These are phyloP conservation scores for Singerocomus rubriflavus DNA, from an alignment of 1,284 basidiomycete species.

Conservation along the genomic window DNA sequence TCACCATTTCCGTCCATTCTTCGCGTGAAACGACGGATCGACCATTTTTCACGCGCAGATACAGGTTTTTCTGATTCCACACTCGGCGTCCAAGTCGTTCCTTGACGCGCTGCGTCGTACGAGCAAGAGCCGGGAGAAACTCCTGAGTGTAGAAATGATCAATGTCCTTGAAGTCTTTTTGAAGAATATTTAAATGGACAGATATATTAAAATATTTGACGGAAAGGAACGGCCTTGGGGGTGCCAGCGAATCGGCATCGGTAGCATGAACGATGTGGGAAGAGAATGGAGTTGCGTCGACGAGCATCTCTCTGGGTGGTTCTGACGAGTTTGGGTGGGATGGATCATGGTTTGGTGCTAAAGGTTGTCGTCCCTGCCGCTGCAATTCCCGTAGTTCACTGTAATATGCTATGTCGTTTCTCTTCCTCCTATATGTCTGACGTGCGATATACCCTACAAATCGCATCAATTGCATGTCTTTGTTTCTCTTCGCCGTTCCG, in stretches of 20 bases:
- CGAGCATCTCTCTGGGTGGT: neutral
- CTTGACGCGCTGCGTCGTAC: slow-evolving; percentile 58
- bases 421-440: slow-evolving; percentile 44
- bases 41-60: slow-evolving; percentile 35
- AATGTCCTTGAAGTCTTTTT: slow-evolving; percentile 51
- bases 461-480: slow-evolving; percentile 52
- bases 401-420: slow-evolving; percentile 45
- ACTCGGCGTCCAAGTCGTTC: slow-evolving; percentile 69
- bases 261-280: slow-evolving; percentile 37
- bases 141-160: slow-evolving; percentile 39
- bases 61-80: slow-evolving; percentile 58
- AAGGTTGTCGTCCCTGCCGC: slow-evolving; percentile 22
- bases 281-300: slow-evolving; percentile 23
- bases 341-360: slow-evolving; percentile 24
- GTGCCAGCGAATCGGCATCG: slow-evolving; percentile 12
- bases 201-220: slow-evolving; percentile 49
- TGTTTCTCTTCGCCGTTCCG: slow-evolving; percentile 54
- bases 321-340: slow-evolving; percentile 8
- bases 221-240: slow-evolving; percentile 10
- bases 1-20: slow-evolving; percentile 39
- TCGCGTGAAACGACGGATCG: slow-evolving; percentile 35
- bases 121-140: slow-evolving; percentile 43
- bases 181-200: slow-evolving; percentile 53
- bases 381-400: slow-evolving; percentile 27
- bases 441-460: slow-evolving; percentile 51